Conservation (phyloP, 345 rosid species). For the Punica granatum region DNA sequence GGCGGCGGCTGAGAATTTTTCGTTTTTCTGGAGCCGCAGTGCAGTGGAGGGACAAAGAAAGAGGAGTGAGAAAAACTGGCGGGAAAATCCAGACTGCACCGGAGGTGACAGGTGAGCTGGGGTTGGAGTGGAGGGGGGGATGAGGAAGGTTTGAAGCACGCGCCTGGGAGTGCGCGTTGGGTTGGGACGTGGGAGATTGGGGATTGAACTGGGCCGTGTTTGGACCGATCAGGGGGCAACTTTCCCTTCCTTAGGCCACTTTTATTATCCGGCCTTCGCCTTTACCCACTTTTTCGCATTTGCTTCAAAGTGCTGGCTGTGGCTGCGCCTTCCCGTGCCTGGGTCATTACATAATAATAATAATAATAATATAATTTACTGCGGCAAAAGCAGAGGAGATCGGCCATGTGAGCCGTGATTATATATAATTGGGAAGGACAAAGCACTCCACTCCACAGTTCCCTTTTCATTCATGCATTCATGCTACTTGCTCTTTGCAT, state of each 20-base stretch:
- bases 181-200: too few relatives aligned
- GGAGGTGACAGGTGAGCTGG: neutral
- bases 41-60: neutral
- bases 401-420: slow-evolving; percentile 14
- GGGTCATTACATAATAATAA: too few relatives aligned
- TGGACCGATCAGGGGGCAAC: too few relatives aligned
- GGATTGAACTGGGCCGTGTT: too few relatives aligned
- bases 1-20: neutral
- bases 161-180: too few relatives aligned
- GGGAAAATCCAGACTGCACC: neutral
- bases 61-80: neutral
- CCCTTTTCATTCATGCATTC: too few relatives aligned
- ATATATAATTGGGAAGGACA: neutral
- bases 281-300: slow-evolving; percentile 14
- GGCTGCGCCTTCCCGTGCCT: too few relatives aligned
- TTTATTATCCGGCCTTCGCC: too few relatives aligned
- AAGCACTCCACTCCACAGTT: too few relatives aligned
- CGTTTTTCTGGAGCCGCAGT: neutral
- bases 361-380: neutral
- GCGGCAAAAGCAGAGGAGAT: slow-evolving; percentile 4
- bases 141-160: too few relatives aligned
- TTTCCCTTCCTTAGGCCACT: too few relatives aligned
- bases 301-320: neutral
- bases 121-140: neutral
- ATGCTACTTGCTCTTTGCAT: too few relatives aligned